Percentiles rank a stretch among this genome's conserved stretches.
These are phyloP conservation scores for Naganishia albida DNA, from an alignment of 1,284 basidiomycete genomes.

Conservation along the genomic window DNA sequence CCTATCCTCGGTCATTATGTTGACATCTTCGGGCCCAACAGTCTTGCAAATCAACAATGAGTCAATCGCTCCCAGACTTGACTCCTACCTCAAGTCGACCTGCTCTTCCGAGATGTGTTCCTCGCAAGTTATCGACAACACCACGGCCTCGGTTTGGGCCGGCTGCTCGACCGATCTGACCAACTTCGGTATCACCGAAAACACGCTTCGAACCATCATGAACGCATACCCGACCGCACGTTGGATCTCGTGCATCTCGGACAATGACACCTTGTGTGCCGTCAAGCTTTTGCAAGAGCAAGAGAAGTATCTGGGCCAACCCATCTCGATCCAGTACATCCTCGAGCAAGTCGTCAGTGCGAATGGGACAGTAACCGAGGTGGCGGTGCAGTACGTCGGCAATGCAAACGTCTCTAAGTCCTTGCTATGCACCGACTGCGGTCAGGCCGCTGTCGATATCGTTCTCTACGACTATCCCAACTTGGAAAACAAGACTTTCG, in stretches of 20 bases:
- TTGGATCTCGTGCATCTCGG: constrained; percentile 48
- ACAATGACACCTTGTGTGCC: constrained; percentile 40
- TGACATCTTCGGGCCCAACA: constrained; percentile 1
- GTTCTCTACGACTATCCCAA: constrained; percentile 43
- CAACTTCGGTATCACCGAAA: constrained; percentile 38
- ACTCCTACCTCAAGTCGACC: constrained; percentile 42
- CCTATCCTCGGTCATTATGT: background rate
- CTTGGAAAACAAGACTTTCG: constrained; percentile 37
- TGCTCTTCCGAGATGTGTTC: constrained; percentile 48
- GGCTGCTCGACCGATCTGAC: constrained; percentile 46
- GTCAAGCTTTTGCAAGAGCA: constrained; percentile 43
- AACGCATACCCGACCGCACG: constrained; percentile 39
- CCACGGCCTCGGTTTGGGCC: constrained; percentile 38
- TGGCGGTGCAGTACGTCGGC: no score
- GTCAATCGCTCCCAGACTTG: constrained; percentile 43
- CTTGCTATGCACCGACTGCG: constrained; percentile 49
- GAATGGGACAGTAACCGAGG: constrained; percentile 30
- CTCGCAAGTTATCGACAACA: constrained; percentile 36
- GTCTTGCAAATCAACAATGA: constrained; percentile 40
- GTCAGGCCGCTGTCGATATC: constrained; percentile 47
- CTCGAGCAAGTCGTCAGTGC: constrained; percentile 13
- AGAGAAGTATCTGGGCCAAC: constrained; percentile 42
- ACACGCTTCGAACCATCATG: constrained; percentile 39
- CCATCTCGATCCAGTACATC: constrained; percentile 39
- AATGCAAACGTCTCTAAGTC: background rate